Percentiles rank a stretch among this genome's conserved stretches.
These are phyloP conservation scores for Ogataea paradorogensis DNA, from an alignment of 805 yeast species.

Conservation along the genomic window DNA sequence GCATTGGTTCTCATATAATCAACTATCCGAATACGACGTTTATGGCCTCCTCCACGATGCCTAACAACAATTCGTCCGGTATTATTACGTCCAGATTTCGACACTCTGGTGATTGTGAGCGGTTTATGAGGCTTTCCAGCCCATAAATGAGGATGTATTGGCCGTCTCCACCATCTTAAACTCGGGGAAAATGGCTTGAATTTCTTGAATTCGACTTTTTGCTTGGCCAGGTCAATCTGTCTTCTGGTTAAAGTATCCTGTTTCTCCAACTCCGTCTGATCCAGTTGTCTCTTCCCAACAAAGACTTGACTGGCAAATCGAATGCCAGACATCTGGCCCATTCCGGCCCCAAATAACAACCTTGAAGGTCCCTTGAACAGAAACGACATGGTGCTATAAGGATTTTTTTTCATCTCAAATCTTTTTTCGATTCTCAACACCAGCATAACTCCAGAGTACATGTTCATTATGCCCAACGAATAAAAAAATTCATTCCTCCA, in stretches of 20 bases:
- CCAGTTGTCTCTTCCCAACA: conserved; percentile 25
- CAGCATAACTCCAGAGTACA: conserved; percentile 12
- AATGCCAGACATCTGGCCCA: not conserved
- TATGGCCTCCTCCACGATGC: conserved; percentile 97
- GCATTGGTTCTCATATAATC: conserved; percentile 66
- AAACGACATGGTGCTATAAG: conserved; percentile 3
- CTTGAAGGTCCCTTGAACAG: conserved; percentile 1
- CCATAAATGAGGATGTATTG: conserved; percentile 82
- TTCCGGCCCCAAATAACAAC: not conserved
- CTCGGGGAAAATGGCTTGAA: conserved; percentile 85
- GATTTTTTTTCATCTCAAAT: conserved; percentile 5
- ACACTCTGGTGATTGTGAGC: conserved; percentile 69
- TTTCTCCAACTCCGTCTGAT: conserved; percentile 69
- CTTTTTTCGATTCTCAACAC: not conserved
- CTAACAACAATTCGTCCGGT: conserved; percentile 86
- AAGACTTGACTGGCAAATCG: conserved; percentile 4
- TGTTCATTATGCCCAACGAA: conserved; percentile 28
- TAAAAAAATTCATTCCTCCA: conserved; percentile 19
- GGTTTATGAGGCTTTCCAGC: conserved; percentile 78
- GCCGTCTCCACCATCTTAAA: conserved; percentile 82
- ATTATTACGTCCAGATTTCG: conserved; percentile 85
- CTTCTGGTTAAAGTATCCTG: conserved; percentile 71
- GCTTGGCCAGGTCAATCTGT: conserved; percentile 70
- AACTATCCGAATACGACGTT: conserved; percentile 77
- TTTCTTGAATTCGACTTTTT: conserved; percentile 66